These are phyloP conservation scores for Pseudodiploospora longispora DNA, from an alignment of 2,329 filamentous ascomycete genomes.

Conservation along the genomic window DNA sequence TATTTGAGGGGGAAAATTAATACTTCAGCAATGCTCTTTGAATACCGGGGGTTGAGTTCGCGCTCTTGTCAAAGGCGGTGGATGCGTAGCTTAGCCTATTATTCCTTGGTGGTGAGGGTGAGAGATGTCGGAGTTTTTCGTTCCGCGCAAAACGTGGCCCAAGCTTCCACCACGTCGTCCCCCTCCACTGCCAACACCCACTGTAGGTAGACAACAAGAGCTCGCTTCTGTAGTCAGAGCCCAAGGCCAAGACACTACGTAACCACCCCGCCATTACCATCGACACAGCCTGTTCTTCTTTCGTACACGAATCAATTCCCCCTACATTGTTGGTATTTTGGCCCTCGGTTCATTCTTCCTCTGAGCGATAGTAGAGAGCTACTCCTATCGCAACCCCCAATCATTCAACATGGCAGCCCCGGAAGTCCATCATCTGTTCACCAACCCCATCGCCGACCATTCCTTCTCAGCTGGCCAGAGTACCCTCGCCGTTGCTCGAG, in stretches of 20 bases:
- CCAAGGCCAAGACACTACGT: slow-evolving; percentile 14
- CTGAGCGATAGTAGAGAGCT: slow-evolving; percentile 90
- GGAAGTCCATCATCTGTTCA: slow-evolving; percentile 94
- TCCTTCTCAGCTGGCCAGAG: slow-evolving; percentile 91
- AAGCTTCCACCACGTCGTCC: slow-evolving; percentile 15
- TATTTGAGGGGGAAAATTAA: too few species aligned
- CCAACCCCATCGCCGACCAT: slow-evolving; percentile 92
- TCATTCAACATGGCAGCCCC: slow-evolving; percentile 63
- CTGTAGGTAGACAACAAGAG: too few species aligned
- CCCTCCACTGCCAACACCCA: too few species aligned
- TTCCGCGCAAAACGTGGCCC: slow-evolving; percentile 14
- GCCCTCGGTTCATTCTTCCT: slow-evolving; percentile 9
- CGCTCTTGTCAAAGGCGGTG: too few species aligned
- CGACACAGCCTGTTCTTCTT: slow-evolving; percentile 9
- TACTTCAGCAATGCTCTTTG: too few species aligned
- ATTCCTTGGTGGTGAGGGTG: too few species aligned
- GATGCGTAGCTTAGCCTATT: too few species aligned
- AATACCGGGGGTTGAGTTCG: too few species aligned
- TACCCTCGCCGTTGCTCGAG: slow-evolving; percentile 83
- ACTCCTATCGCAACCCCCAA: slow-evolving; percentile 34
- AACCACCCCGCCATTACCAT: slow-evolving; percentile 11
- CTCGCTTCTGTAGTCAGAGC: slow-evolving; percentile 14
- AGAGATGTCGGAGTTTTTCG: slow-evolving; percentile 17
- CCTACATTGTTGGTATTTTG: slow-evolving; percentile 8
- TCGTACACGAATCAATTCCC: slow-evolving; percentile 8